phyloP scores from a whole-genome alignment of 352 stramenopile genomes.

The Globisporangium emineosum region DNA sequence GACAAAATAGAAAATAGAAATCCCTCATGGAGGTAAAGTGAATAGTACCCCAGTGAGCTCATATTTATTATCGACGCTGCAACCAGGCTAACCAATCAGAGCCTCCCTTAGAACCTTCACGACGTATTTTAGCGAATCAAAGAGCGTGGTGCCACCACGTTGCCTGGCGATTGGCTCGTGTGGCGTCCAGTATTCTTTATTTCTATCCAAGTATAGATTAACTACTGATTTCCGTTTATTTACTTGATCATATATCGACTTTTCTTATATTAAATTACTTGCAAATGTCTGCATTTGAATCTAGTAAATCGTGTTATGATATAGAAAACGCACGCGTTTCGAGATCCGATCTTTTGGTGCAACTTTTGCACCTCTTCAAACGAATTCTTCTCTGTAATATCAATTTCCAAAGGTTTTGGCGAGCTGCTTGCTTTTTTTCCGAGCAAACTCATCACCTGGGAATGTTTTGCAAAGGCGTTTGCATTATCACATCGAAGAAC shows the following conservation, averaged over 20 bases:
- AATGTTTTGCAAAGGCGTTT: not conserved
- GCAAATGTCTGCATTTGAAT: not conserved
- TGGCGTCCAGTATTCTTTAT: not conserved
- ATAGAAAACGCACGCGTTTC: not conserved
- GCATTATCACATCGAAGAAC: slow-evolving; percentile 3
- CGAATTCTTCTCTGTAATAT: slow-evolving; percentile 8
- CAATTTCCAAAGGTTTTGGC: slow-evolving; percentile 3
- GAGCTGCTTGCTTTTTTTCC: not conserved
- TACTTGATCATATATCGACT: not conserved
- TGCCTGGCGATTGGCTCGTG: not conserved
- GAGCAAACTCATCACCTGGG: slow-evolving; percentile 1
- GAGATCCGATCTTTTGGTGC: not conserved
- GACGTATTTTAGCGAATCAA: not conserved
- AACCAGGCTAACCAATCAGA: not conserved
- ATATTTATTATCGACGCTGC: not conserved
- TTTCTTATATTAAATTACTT: too few relatives aligned
- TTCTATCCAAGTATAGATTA: not conserved
- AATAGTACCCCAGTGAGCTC: not conserved
- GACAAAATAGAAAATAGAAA: slow-evolving; percentile 5
- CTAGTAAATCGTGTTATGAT: not conserved
- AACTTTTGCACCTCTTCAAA: slow-evolving; percentile 7
- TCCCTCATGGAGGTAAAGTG: not conserved
- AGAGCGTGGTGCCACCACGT: not conserved
- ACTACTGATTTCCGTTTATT: too few relatives aligned
- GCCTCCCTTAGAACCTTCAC: too few relatives aligned